Conservation (phyloP, 1,284 basidiomycete species). For the Fomitopsis schrenkii region DNA sequence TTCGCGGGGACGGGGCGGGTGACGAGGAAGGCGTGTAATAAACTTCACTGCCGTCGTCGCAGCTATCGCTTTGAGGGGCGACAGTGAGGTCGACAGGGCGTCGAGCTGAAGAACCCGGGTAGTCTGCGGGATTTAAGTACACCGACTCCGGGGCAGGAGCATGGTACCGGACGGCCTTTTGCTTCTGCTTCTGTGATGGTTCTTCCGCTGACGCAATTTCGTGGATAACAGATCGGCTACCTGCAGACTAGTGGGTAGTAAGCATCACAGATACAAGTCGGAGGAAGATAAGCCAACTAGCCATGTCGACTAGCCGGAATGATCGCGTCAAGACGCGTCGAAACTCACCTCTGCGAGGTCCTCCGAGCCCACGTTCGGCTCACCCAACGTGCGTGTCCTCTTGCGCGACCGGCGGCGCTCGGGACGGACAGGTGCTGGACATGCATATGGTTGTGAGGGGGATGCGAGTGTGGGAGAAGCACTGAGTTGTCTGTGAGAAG, state of each 20-base stretch:
- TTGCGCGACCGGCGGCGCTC: neutral
- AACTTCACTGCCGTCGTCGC: conserved; percentile 39
- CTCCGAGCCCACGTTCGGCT: neutral
- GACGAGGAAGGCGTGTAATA: conserved; percentile 46
- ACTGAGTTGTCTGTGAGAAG: neutral
- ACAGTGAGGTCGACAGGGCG: conserved; percentile 9
- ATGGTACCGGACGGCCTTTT: conserved; percentile 10
- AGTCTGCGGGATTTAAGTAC: conserved; percentile 12
- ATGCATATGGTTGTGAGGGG: neutral
- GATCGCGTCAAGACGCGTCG: conserved; percentile 1
- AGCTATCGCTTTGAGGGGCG: conserved; percentile 19
- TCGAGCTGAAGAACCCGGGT: conserved; percentile 10
- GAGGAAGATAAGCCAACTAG: conserved; percentile 5
- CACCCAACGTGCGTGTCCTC: neutral
- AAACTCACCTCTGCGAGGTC: conserved; percentile 5
- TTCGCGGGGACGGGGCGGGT: conserved; percentile 42
- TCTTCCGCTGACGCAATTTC: conserved; percentile 25
- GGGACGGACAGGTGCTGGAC: neutral
- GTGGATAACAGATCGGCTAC: conserved; percentile 22
- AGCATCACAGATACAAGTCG: conserved; percentile 1
- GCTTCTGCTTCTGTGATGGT: conserved; percentile 13
- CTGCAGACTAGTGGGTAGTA: conserved; percentile 6
- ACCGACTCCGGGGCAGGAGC: conserved; percentile 6
- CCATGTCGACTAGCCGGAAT: neutral
- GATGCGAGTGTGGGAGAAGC: conserved; percentile 2